A percentile compares a stretch with the other conserved stretches of the same genome.
Conservation (phyloP, 495 filamentous ascomycete genomes). For the Hypomontagnella monticulosa region DNA sequence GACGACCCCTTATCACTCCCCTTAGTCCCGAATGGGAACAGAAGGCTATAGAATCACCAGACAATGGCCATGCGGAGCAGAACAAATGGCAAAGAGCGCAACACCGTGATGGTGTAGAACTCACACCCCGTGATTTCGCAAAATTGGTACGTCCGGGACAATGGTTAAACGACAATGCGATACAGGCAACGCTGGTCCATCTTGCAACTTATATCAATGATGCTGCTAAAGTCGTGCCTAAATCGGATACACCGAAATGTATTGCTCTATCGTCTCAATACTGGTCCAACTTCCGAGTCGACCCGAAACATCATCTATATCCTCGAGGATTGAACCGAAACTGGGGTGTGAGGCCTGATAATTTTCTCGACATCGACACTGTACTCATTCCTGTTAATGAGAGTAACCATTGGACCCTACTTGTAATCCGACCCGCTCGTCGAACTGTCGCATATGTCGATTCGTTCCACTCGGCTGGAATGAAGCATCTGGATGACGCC, state of each 20-base stretch:
- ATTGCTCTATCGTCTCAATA: constrained; percentile 79
- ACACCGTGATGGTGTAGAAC: constrained; percentile 59
- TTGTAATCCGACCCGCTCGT: constrained; percentile 71
- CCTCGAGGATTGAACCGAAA: constrained; percentile 46
- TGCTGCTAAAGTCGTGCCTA: constrained; percentile 53
- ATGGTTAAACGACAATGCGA: constrained; percentile 88
- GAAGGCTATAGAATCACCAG: constrained; percentile 28
- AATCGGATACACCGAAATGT: constrained; percentile 67
- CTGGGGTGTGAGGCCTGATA: constrained; percentile 47
- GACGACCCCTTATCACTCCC: constrained; percentile 40
- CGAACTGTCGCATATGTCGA: constrained; percentile 79
- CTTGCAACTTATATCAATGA: constrained; percentile 69
- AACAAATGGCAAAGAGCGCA: constrained; percentile 40
- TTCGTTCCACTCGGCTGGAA: constrained; percentile 61
- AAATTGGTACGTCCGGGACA: constrained; percentile 60
- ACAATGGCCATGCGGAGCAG: constrained; percentile 50
- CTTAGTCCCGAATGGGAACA: constrained; percentile 46
- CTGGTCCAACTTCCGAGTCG: constrained; percentile 63
- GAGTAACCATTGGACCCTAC: constrained; percentile 68
- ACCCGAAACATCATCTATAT: constrained; percentile 56
- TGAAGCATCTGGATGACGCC: constrained; percentile 28
- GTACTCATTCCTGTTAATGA: constrained; percentile 59
- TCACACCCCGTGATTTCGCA: constrained; percentile 70
- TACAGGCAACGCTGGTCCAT: constrained; percentile 72
- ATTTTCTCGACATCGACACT: constrained; percentile 55